Base-by-base conservation (phyloP, 345 rosid species). In the Raphanus sativus region DNA sequence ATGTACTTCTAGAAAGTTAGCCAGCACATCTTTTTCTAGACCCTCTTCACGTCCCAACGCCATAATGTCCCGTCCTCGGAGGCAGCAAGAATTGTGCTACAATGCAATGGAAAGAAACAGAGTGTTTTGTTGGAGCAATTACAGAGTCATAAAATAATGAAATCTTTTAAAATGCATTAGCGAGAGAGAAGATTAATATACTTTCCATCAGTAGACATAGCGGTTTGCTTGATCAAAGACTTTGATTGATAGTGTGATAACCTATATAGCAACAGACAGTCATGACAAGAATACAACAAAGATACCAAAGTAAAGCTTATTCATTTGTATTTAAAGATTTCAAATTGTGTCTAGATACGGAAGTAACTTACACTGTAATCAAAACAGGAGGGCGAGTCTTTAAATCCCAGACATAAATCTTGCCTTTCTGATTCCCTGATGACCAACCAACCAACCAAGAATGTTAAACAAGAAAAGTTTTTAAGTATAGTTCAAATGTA, bases 61-160 rank as follows among this genome's bases (percentile, higher is more conserved):
- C 98, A 92, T 78, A 92, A 88, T 0, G 97, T 87, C 42, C 98
- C 97, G 68, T 94, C 98, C 81, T 94, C 98, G 1, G 97, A 94
- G 84, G 92, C 86, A 80, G 95, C 86, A 60, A 94, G 93, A 70
- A 94, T 94, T 42, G 91, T 94, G 85, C 98, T 94, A 91, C 83
- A 80, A 30, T 56, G 33, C 40, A 56, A 71, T 67, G 65, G 60
- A 64, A 26, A 63, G 65, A 55, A 48, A 71, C 61, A 55, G n/a
- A 40, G 12, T 15, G 17, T 12, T 26, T 16, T 61, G 36, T 74
- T 21, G 2, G 13, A n/a, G 61, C 40, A 61, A 65, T 2, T 36
- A 69, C 8, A 10, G 65, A 58, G 55, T 76, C 17, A 32, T n/a
- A 75, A 36, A 40, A 59, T 4, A 52, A 13, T 38, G n/a, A 59